These are phyloP conservation scores for Pseudopyricularia cyperi DNA, from an alignment of 2,329 filamentous ascomycete genomes.

Conservation along the genomic window DNA sequence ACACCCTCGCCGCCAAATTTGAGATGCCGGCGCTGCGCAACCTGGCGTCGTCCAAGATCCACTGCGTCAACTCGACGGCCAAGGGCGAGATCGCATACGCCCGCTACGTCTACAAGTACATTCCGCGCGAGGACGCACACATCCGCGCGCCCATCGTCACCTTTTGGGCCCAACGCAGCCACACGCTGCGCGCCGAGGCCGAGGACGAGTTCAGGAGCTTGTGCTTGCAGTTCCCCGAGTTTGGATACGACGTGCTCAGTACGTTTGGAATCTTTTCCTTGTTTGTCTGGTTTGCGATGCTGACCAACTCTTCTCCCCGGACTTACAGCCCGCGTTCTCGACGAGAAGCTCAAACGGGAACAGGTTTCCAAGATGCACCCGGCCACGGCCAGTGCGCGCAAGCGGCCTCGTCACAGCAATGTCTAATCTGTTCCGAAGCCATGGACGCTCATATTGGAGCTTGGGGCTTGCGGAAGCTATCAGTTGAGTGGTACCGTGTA, in stretches of 20 bases:
- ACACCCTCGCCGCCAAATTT: conserved; percentile 76
- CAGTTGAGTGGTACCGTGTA: no score
- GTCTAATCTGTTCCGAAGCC: background rate
- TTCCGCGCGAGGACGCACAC: conserved; percentile 50
- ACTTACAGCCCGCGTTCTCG: conserved; percentile 42
- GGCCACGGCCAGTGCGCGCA: conserved; percentile 34
- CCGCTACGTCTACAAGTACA: conserved; percentile 77
- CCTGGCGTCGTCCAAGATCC: conserved; percentile 79
- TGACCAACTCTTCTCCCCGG: background rate
- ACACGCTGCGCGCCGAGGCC: conserved; percentile 73
- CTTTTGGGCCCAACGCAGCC: conserved; percentile 75
- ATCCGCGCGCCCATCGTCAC: conserved; percentile 77
- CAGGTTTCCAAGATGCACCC: conserved; percentile 47
- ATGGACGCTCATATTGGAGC: background rate
- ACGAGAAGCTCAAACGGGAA: conserved; percentile 54
- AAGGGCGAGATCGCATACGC: conserved; percentile 87
- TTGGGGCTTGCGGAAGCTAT: no score
- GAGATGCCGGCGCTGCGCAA: conserved; percentile 54
- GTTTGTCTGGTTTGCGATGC: background rate
- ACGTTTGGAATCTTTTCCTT: conserved; percentile 16
- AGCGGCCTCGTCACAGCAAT: conserved; percentile 41
- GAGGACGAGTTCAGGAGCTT: conserved; percentile 73
- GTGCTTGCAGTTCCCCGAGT: conserved; percentile 82
- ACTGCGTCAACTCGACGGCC: conserved; percentile 77
- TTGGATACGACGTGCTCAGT: conserved; percentile 87